phyloP scores from a whole-genome alignment of 768 basidiomycete species.

The Leucocoprinus leucothites region DNA sequence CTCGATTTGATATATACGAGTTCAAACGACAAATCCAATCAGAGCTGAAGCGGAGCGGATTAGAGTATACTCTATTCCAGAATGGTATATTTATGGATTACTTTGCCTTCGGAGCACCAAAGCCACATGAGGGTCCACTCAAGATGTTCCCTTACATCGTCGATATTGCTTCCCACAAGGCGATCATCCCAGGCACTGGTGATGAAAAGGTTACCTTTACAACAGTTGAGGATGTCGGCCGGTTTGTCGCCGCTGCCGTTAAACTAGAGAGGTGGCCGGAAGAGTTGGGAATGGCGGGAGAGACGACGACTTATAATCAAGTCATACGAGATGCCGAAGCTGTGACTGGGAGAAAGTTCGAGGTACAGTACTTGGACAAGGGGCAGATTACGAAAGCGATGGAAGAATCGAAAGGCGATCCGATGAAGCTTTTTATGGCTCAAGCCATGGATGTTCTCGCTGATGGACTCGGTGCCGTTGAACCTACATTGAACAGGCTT shows the following conservation, averaged over 20 bases:
- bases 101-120: background rate
- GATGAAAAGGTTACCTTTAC: conserved; percentile 1
- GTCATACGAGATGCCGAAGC: background rate
- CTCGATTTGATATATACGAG: background rate
- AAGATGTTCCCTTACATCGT: background rate
- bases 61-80: conserved; percentile 2
- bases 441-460: background rate
- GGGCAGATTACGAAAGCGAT: background rate
- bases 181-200: conserved; percentile 5
- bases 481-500: too few relatives aligned
- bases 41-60: background rate
- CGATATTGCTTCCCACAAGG: background rate
- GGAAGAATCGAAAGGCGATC: background rate
- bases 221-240: background rate
- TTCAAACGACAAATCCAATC: background rate
- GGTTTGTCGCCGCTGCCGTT: conserved; percentile 2
- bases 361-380: background rate
- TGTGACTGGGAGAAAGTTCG: background rate
- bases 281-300: conserved; percentile 5
- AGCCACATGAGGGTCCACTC: background rate
- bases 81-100: conserved; percentile 4
- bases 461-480: background rate
- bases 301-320: conserved; percentile 4
- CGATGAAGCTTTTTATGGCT: background rate
- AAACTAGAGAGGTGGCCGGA: conserved; percentile 1